Conservation (phyloP, 2,329 filamentous ascomycete species). For the Monosporascus sp. region DNA sequence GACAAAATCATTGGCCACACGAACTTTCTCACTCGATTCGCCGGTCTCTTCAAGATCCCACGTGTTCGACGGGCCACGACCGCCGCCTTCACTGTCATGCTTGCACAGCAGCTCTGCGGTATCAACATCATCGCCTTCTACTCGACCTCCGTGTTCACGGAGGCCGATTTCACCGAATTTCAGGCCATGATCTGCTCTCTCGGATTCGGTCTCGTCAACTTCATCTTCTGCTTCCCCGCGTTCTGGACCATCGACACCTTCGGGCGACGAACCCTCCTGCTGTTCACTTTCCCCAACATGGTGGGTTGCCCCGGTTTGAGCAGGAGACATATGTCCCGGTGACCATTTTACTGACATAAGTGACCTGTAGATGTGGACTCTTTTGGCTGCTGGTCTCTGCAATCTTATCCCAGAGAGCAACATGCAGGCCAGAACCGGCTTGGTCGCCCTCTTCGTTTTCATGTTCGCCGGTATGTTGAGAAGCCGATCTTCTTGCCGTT, state of each 20-base stretch:
- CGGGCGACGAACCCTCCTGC: slow-evolving; percentile 54
- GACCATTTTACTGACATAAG: not conserved
- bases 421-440: slow-evolving; percentile 25
- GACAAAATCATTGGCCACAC: slow-evolving; percentile 40
- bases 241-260: slow-evolving; percentile 63
- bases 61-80: slow-evolving; percentile 66
- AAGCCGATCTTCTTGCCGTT: too few species aligned
- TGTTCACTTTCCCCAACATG: slow-evolving; percentile 65
- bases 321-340: not conserved
- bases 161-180: slow-evolving; percentile 50
- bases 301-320: slow-evolving; percentile 1
- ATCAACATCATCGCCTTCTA: slow-evolving; percentile 76
- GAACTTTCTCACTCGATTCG: slow-evolving; percentile 57
- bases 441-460: slow-evolving; percentile 56
- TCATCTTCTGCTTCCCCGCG: slow-evolving; percentile 59
- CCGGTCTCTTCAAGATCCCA: slow-evolving; percentile 63
- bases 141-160: slow-evolving; percentile 55
- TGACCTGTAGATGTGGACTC: slow-evolving; percentile 46
- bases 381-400: slow-evolving; percentile 58
- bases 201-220: slow-evolving; percentile 61
- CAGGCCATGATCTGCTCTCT: slow-evolving; percentile 57
- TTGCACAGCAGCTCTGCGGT: slow-evolving; percentile 65
- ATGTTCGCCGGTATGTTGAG: slow-evolving; percentile 37
- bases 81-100: slow-evolving; percentile 76
- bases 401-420: slow-evolving; percentile 44